These are phyloP conservation scores for Harrya chromipes DNA, from an alignment of 768 basidiomycete genomes.

Conservation along the genomic window DNA sequence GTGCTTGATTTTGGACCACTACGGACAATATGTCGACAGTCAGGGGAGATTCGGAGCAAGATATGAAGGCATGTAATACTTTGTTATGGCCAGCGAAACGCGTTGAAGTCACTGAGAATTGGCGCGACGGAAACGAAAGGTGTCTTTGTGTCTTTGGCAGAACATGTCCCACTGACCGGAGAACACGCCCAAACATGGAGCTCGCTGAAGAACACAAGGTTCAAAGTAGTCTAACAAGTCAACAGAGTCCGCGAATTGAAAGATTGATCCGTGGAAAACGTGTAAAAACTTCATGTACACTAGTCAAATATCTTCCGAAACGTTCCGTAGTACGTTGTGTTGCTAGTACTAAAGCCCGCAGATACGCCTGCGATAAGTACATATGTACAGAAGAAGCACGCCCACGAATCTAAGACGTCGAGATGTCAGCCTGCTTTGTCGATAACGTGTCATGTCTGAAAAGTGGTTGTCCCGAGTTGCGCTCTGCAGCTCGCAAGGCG, in stretches of 20 bases:
- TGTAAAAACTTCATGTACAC: too few species aligned
- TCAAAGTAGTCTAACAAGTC: too few species aligned
- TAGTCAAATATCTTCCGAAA: too few species aligned
- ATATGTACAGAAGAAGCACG: too few species aligned
- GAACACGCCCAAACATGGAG: conserved; percentile 10
- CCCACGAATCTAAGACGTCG: background rate
- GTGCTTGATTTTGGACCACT: conserved; percentile 81
- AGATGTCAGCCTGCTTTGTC: conserved; percentile 4
- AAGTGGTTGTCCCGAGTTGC: conserved; percentile 17
- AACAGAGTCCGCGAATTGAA: too few species aligned
- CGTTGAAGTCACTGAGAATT: conserved; percentile 26
- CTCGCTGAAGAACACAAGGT: too few species aligned
- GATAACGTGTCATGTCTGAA: conserved; percentile 6
- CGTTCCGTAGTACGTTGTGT: too few species aligned
- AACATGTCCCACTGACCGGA: background rate
- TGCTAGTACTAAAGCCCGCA: too few species aligned
- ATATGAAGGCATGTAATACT: conserved; percentile 18
- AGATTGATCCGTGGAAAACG: too few species aligned
- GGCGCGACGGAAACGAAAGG: conserved; percentile 10
- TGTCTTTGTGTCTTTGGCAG: conserved; percentile 1
- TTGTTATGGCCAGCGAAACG: conserved; percentile 41
- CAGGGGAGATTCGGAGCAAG: background rate
- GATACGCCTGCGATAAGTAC: too few species aligned
- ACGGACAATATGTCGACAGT: background rate
- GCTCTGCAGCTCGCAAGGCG: conserved; percentile 70